These are phyloP conservation scores for Noccaea caerulescens DNA, from an alignment of 345 rosid species.

Conservation along the genomic window DNA sequence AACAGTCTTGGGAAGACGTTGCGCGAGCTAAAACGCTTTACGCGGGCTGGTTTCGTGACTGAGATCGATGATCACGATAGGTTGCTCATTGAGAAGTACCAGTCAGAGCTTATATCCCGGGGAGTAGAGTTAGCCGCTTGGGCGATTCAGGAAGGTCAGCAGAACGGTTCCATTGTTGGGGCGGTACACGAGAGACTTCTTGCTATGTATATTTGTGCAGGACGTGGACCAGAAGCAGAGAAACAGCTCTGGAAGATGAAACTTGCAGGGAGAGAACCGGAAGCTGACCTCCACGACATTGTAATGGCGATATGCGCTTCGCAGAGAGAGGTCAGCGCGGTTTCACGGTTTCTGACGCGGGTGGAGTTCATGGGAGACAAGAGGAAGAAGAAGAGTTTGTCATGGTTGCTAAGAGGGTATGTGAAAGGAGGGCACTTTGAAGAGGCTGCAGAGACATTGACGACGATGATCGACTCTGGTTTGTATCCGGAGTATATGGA, in stretches of 20 bases:
- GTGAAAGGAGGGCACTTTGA: constrained; percentile 81
- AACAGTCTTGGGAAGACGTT: constrained; percentile 74
- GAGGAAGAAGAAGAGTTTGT: constrained; percentile 65
- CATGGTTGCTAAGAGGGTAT: constrained; percentile 89
- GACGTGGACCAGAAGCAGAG: constrained; percentile 85
- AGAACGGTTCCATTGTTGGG: constrained; percentile 55
- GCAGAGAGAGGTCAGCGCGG: constrained; percentile 60
- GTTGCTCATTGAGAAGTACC: constrained; percentile 65
- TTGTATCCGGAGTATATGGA: constrained; percentile 80
- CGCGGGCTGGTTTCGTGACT: constrained; percentile 60
- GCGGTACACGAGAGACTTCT: constrained; percentile 85
- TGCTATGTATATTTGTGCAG: constrained; percentile 89
- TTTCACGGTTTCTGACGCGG: constrained; percentile 65
- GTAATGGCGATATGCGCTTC: constrained; percentile 92
- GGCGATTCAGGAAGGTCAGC: constrained; percentile 68
- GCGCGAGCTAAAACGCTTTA: constrained; percentile 69
- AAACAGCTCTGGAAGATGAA: constrained; percentile 93
- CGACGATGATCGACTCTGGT: constrained; percentile 76
- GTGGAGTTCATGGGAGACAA: constrained; percentile 53
- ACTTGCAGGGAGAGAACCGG: constrained; percentile 81
- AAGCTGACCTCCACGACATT: constrained; percentile 73
- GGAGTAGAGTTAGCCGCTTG: constrained; percentile 68
- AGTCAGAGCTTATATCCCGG: constrained; percentile 65
- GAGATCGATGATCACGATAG: constrained; percentile 61
- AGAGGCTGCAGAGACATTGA: constrained; percentile 72